Evolutionary conservation across 2,329 filamentous ascomycete species (phyloP).

Genomic region (Ascosphaera apis): DNA sequence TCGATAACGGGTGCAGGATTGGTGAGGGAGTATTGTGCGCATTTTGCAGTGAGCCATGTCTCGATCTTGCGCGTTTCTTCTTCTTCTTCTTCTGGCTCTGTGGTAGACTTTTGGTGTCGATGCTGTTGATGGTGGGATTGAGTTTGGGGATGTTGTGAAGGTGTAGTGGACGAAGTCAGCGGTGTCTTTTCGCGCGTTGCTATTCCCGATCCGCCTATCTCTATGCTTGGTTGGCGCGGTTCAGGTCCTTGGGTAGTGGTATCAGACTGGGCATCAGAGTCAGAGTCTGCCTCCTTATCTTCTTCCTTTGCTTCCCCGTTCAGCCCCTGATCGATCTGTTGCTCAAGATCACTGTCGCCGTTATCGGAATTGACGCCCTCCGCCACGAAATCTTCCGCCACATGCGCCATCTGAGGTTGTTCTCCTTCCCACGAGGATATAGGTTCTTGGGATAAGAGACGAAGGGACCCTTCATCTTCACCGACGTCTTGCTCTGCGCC

Average conservation of each 20-base stretch:
- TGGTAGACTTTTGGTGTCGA: too few relatives aligned
- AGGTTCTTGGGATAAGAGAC: neutral
- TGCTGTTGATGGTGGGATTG: too few relatives aligned
- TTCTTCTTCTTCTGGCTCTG: neutral
- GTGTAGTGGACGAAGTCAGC: too few relatives aligned
- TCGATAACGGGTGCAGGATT: constrained; percentile 7
- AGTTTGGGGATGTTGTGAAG: too few relatives aligned
- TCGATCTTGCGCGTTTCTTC: neutral
- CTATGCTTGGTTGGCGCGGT: neutral
- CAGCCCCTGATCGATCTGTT: too few relatives aligned
- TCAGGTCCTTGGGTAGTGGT: too few relatives aligned
- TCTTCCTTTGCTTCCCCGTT: neutral
- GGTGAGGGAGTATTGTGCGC: neutral
- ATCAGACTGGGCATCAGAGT: neutral
- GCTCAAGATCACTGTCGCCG: too few relatives aligned
- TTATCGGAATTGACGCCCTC: too few relatives aligned
- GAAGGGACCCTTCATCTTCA: neutral
- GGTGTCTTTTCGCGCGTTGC: too few relatives aligned
- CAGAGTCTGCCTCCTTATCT: neutral
- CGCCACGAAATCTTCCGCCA: too few relatives aligned
- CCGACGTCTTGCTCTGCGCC: neutral
- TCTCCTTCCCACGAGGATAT: too few relatives aligned
- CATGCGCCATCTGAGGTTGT: too few relatives aligned
- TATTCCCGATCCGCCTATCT: neutral
- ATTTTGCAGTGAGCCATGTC: neutral